Base-by-base conservation (phyloP, 2,329 filamentous ascomycete species). In the Ceratocystis variospora region DNA sequence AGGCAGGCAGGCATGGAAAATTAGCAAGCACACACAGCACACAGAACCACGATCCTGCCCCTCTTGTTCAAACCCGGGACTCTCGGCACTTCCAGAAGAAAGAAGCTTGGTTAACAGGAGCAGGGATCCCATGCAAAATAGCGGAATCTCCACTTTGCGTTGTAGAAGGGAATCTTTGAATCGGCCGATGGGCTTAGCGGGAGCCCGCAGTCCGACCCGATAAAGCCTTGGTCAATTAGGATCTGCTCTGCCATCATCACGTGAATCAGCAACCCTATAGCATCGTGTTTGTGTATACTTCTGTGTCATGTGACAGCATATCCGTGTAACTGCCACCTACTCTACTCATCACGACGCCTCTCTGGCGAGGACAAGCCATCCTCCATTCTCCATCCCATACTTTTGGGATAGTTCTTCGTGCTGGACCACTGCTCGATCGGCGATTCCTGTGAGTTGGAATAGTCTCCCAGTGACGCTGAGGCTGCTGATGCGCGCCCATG, bases 401-500 rank as follows among this genome's bases (percentile, higher is more conserved):
- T 73, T 77, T 5, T 76, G 76, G 1, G 82, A 83, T 53, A 94
- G 77, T 66, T 78, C 76, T 67, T 83, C 80, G 80, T 93, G 94
- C 78, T 96, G 92, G 66, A 96, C 90, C 64, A 95, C 74, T 72
- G 95, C 89, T 62, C 86, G 77, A 75, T 96, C 89, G 61, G 88
- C 88, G 50, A 95, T 76, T 59, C 79, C 77, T 1, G 78, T 78
- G 70, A 79, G 77, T 67, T 87, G 76, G 67, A 99, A 78, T 46
- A 97, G 77, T 73, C 84, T 87, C 0, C 93, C 94, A 46, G 90
- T 96, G 68, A 96, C 75, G 76, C 93, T 97, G 70, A 97, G 76
- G 12, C 83, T 87, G 70, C 82, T 86, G 17, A 96, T 89, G 17
- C 94, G 82, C 2, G 94, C 93, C 87, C 92, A 96, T 22, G 89